phyloP scores from a whole-genome alignment of 2,329 filamentous ascomycete species.

The Monilinia polystroma region DNA sequence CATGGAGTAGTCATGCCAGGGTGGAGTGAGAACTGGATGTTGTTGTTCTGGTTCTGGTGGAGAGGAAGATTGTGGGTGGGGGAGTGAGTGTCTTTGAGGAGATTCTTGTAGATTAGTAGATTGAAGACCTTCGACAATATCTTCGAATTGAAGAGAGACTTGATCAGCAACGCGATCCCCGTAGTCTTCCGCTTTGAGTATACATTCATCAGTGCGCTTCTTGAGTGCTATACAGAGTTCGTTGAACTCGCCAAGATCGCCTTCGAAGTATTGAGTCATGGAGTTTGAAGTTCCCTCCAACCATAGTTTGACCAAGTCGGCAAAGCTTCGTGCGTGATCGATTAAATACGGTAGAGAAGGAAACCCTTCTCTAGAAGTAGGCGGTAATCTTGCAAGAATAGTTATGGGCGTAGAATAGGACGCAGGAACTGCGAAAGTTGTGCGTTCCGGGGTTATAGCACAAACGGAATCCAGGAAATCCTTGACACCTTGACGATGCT shows the following conservation, averaged over 20 bases:
- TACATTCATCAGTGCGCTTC: constrained; percentile 38
- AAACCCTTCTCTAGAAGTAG: constrained; percentile 84
- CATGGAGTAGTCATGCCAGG: constrained; percentile 25
- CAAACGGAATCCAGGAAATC: constrained; percentile 85
- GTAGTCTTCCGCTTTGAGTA: constrained; percentile 36
- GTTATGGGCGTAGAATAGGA: constrained; percentile 92
- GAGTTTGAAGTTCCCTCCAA: constrained; percentile 50
- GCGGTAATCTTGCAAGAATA: constrained; percentile 78
- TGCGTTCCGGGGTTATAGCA: constrained; percentile 71
- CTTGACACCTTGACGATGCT: constrained; percentile 77
- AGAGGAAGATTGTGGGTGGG: not conserved
- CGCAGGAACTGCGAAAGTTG: constrained; percentile 65
- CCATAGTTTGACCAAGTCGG: constrained; percentile 80
- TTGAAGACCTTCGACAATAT: constrained; percentile 36
- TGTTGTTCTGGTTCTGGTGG: constrained; percentile 19
- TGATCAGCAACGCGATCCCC: constrained; percentile 32
- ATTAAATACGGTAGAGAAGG: constrained; percentile 91
- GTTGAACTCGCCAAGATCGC: constrained; percentile 39
- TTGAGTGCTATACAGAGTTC: constrained; percentile 38
- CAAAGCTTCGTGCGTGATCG: constrained; percentile 82
- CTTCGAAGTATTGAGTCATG: constrained; percentile 31
- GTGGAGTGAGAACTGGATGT: constrained; percentile 26
- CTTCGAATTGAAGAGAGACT: constrained; percentile 35
- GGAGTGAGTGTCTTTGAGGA: not conserved
- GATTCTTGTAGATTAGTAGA: constrained; percentile 19